A percentile compares a stretch with the other conserved stretches of the same genome.
These are phyloP conservation scores for Zopfia rhizophila DNA, from an alignment of 2,329 filamentous ascomycete genomes.

Conservation along the genomic window DNA sequence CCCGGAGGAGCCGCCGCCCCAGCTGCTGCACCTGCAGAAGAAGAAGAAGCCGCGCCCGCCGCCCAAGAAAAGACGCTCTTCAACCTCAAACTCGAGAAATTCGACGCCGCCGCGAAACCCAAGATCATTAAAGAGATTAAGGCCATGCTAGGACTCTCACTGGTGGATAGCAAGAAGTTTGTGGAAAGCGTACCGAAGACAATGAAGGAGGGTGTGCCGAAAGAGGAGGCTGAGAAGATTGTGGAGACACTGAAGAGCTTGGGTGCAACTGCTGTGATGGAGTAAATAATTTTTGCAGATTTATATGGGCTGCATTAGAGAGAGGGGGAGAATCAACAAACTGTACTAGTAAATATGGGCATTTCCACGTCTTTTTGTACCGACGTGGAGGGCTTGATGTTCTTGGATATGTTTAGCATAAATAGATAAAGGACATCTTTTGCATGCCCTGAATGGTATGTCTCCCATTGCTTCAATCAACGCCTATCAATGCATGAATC, in stretches of 20 bases:
- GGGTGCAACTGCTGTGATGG: conserved; percentile 89
- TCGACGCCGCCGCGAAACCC: conserved; percentile 89
- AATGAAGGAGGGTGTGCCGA: conserved; percentile 98
- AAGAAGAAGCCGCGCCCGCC: conserved; percentile 88
- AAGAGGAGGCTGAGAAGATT: conserved; percentile 99
- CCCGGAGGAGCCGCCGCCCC: conserved; percentile 68
- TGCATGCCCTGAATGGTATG: conserved; percentile 39
- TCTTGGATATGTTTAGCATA: conserved; percentile 43
- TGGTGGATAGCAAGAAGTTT: conserved; percentile 99
- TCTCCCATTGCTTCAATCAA: conserved; percentile 34
- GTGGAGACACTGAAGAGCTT: conserved; percentile 92
- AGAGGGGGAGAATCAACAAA: conserved; percentile 15
- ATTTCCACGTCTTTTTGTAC: conserved; percentile 45
- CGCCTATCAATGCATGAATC: conserved; percentile 36
- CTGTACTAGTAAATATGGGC: conserved; percentile 48
- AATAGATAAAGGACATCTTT: conserved; percentile 29
- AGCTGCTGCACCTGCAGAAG: conserved; percentile 73
- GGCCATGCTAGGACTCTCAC: conserved; percentile 88
- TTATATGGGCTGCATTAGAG: no score
- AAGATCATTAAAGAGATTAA: conserved; percentile 99
- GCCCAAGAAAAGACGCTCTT: conserved; percentile 96
- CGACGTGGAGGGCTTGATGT: conserved; percentile 41
- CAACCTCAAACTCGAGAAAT: conserved; percentile 91
- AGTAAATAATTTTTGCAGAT: no score
- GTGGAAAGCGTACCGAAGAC: conserved; percentile 97